Evolutionary conservation across 495 filamentous ascomycete species (phyloP).

Genomic region (Rhizodiscina lignyota): DNA sequence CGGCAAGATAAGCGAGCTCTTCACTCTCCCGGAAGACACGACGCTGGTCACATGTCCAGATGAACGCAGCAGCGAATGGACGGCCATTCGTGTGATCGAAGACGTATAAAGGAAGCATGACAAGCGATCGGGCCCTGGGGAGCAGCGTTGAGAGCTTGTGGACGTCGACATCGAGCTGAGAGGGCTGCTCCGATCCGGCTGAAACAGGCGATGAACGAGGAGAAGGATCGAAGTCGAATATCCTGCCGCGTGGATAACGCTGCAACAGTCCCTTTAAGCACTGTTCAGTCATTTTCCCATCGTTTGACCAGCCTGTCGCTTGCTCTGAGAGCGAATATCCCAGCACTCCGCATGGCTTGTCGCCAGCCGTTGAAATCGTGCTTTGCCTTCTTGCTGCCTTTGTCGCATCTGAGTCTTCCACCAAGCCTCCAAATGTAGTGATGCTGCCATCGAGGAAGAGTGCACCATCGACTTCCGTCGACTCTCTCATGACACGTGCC

Average conservation of each 20-base stretch:
- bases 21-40: constrained; percentile 25
- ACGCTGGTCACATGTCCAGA: constrained; percentile 6
- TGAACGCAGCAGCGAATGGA: constrained; percentile 2
- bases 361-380: neutral
- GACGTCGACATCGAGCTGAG: constrained; percentile 6
- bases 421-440: constrained; percentile 8
- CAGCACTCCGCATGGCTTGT: constrained; percentile 5
- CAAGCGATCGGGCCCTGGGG: constrained; percentile 1
- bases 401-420: neutral
- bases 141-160: constrained; percentile 12
- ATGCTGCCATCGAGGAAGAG: constrained; percentile 33
- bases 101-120: constrained; percentile 3
- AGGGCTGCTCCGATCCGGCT: neutral
- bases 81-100: neutral
- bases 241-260: constrained; percentile 22
- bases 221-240: constrained; percentile 24
- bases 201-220: neutral
- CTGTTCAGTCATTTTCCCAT: constrained; percentile 13
- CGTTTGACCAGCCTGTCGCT: constrained; percentile 6
- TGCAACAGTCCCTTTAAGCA: constrained; percentile 22
- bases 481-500: constrained; percentile 31
- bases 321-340: constrained; percentile 11
- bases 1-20: constrained; percentile 18
- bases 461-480: constrained; percentile 34
- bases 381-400: constrained; percentile 3